Conservation (phyloP, 2,329 filamentous ascomycete species). For the Cladosporium cucumerinum region DNA sequence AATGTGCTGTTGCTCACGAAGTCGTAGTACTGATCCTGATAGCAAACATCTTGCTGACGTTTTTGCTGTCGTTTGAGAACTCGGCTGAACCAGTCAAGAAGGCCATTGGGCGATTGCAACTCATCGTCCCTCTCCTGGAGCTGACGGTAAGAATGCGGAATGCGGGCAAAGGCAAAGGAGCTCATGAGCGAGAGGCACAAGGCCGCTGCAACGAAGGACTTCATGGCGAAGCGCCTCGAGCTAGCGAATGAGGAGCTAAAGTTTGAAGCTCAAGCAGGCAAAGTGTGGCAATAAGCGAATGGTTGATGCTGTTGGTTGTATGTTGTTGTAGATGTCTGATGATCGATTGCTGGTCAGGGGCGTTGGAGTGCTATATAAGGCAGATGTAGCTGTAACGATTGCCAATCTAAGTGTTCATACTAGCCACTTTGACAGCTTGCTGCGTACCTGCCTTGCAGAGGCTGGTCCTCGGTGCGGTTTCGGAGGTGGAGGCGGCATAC, state of each 20-base stretch:
- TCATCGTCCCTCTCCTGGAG: slow-evolving; percentile 21
- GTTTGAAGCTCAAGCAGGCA: slow-evolving; percentile 14
- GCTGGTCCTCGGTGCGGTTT: slow-evolving; percentile 21
- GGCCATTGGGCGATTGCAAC: slow-evolving; percentile 12
- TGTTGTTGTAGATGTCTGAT: slow-evolving; percentile 16
- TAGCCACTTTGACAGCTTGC: slow-evolving; percentile 19
- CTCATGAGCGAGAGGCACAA: slow-evolving; percentile 29
- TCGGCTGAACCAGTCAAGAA: slow-evolving; percentile 25
- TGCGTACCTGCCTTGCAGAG: slow-evolving; percentile 30
- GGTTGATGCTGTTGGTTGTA: slow-evolving; percentile 18
- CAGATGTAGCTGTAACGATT: not conserved
- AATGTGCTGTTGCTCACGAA: slow-evolving; percentile 26
- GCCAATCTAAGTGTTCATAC: slow-evolving; percentile 18
- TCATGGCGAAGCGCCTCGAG: slow-evolving; percentile 26
- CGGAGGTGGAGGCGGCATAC: slow-evolving; percentile 24
- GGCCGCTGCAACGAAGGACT: slow-evolving; percentile 27
- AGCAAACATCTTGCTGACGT: slow-evolving; percentile 22
- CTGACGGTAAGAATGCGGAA: slow-evolving; percentile 20
- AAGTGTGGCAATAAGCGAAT: not conserved
- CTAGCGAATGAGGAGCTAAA: slow-evolving; percentile 24
- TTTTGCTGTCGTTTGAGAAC: slow-evolving; percentile 23
- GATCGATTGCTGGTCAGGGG: not conserved
- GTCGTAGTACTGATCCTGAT: slow-evolving; percentile 27
- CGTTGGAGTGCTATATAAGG: slow-evolving; percentile 24
- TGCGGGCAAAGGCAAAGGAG: slow-evolving; percentile 25